Conservation (phyloP, 2,329 filamentous ascomycete genomes). For the Penicillium sclerotiorum region DNA sequence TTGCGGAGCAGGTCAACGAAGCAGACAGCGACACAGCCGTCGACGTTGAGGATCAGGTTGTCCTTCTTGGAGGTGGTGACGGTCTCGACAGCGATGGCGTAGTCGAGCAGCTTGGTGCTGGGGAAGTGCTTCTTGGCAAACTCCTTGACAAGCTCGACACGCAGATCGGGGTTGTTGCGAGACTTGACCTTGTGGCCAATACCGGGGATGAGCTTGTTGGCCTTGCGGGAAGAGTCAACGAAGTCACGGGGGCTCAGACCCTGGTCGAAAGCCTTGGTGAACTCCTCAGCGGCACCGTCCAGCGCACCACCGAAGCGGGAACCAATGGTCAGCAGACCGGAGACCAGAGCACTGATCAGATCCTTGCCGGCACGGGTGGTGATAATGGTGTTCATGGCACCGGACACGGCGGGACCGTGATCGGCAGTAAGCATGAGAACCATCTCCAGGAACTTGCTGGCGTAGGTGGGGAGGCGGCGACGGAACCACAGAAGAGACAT, state of each 20-base stretch:
- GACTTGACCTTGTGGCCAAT: conserved; percentile 99
- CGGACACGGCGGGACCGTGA: conserved; percentile 97
- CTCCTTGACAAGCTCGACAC: conserved; percentile 99
- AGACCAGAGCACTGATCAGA: conserved; percentile 90
- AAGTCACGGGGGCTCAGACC: conserved; percentile 97
- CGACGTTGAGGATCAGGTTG: conserved; percentile 99
- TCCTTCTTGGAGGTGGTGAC: conserved; percentile 99
- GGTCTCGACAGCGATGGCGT: conserved; percentile 94
- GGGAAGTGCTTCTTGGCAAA: conserved; percentile 98
- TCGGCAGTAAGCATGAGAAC: conserved; percentile 99
- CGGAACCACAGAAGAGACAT: conserved; percentile 99
- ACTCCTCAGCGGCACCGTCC: conserved; percentile 96
- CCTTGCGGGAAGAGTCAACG: conserved; percentile 97
- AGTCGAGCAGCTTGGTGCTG: conserved; percentile 96
- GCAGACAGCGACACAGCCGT: conserved; percentile 97
- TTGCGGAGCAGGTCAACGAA: conserved; percentile 97
- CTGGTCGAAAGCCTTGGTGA: conserved; percentile 97
- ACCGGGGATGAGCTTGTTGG: conserved; percentile 99
- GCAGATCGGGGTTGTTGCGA: conserved; percentile 98
- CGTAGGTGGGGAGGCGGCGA: conserved; percentile 90
- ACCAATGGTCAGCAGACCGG: conserved; percentile 96
- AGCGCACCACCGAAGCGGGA: conserved; percentile 98
- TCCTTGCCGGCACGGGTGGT: conserved; percentile 99
- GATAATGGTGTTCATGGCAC: conserved; percentile 99
- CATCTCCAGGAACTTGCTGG: conserved; percentile 99